Evolutionary conservation across 129 eudicot genomes (phyloP).

Genomic region (Sambucus nigra): DNA sequence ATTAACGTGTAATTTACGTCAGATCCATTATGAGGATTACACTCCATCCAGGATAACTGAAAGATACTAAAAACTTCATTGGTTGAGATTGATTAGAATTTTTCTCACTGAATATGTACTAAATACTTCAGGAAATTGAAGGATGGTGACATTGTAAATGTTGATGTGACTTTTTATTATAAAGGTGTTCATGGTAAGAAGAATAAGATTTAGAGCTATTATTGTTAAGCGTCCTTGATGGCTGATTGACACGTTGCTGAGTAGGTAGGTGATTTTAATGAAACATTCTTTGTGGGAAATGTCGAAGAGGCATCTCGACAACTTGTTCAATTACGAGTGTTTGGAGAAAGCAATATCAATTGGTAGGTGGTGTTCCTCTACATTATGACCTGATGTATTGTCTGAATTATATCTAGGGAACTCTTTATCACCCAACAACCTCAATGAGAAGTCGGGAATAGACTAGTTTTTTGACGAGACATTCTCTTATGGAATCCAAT

Average conservation of each 20-base stretch:
- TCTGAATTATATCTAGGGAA: not conserved
- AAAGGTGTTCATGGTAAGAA: slow-evolving; percentile 93
- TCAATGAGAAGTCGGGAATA: too few species aligned
- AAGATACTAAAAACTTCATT: too few species aligned
- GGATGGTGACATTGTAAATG: slow-evolving; percentile 95
- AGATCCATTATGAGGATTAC: too few species aligned
- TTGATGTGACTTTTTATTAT: slow-evolving; percentile 73
- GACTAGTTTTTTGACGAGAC: too few species aligned
- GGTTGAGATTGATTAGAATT: slow-evolving; percentile 7
- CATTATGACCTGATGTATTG: not conserved
- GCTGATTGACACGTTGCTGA: slow-evolving; percentile 6
- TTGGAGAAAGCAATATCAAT: slow-evolving; percentile 88
- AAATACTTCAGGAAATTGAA: slow-evolving; percentile 62
- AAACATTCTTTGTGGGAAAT: slow-evolving; percentile 87
- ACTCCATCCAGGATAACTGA: too few species aligned
- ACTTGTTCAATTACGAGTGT: slow-evolving; percentile 76
- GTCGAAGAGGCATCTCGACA: slow-evolving; percentile 80
- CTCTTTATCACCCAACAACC: not conserved
- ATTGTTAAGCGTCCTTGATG: not conserved
- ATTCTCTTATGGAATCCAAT: too few species aligned
- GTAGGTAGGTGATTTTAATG: slow-evolving; percentile 77
- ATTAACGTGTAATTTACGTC: too few species aligned
- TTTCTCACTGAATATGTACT: too few species aligned
- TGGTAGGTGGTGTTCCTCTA: slow-evolving; percentile 30
- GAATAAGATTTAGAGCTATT: not conserved